A percentile compares a stretch with the other conserved stretches of the same genome.
phyloP scores from a whole-genome alignment of 164 flowering plant genomes.

The Stephania cephalantha region DNA sequence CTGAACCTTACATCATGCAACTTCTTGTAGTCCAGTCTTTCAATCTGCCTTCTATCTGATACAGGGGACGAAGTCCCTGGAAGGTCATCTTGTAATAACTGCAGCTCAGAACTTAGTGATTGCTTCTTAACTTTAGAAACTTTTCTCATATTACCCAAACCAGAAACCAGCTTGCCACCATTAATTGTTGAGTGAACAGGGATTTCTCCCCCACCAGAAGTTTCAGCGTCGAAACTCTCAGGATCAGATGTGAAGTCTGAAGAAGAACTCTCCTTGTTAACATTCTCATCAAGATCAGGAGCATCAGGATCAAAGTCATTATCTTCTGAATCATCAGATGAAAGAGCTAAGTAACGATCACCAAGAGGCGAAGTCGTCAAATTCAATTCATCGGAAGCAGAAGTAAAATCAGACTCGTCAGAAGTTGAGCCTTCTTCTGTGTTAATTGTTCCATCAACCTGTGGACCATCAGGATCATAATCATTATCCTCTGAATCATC shows the following conservation, averaged over 20 bases:
- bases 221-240: constrained; percentile 31
- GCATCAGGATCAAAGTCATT: constrained; percentile 66
- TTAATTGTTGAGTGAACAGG: constrained; percentile 11
- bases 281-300: constrained; percentile 32
- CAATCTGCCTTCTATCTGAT: constrained; percentile 43
- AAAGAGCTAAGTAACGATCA: constrained; percentile 36
- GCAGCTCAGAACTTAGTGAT: constrained; percentile 33
- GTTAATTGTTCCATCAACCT: constrained; percentile 26
- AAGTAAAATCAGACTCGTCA: constrained; percentile 54
- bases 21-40: constrained; percentile 81
- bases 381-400: constrained; percentile 48
- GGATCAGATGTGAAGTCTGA: constrained; percentile 82
- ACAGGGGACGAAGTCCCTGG: constrained; percentile 28
- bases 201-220: constrained; percentile 19
- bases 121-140: constrained; percentile 14
- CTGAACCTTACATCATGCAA: constrained; percentile 70
- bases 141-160: constrained; percentile 14
- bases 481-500: constrained; percentile 91
- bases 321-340: constrained; percentile 86
- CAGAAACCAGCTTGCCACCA: constrained; percentile 7
- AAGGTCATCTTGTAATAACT: constrained; percentile 28
- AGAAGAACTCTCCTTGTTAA: constrained; percentile 48
- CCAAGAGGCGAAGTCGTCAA: constrained; percentile 14
- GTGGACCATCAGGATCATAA: constrained; percentile 62
- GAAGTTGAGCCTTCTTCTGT: constrained; percentile 56